phyloP scores from a whole-genome alignment of 306 rosid species.

The Malus sylvestris region DNA sequence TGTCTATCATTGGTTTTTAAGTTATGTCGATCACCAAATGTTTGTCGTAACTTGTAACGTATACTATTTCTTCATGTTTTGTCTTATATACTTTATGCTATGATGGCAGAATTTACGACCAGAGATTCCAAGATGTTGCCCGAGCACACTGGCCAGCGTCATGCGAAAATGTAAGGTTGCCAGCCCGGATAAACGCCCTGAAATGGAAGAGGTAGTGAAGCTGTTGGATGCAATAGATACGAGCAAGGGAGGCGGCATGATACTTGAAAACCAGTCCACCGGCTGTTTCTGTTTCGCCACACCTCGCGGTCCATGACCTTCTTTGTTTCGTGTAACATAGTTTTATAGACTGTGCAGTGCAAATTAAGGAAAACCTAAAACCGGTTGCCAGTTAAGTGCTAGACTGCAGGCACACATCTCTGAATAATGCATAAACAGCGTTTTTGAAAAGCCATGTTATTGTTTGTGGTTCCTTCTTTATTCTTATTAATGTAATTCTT shows the following conservation, averaged over 20 bases:
- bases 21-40: neutral
- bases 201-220: constrained; percentile 71
- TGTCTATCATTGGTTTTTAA: neutral
- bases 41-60: neutral
- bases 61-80: neutral
- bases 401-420: too few species aligned
- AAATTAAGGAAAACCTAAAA: neutral
- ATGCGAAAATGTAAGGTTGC: constrained; percentile 83
- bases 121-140: constrained; percentile 77
- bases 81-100: neutral
- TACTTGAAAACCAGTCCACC: constrained; percentile 51
- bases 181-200: constrained; percentile 68
- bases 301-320: constrained; percentile 54
- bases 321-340: neutral
- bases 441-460: too few species aligned
- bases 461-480: neutral
- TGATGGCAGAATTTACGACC: constrained; percentile 65
- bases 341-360: neutral
- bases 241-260: constrained; percentile 91
- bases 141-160: constrained; percentile 40
- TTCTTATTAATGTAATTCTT: neutral
- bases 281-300: constrained; percentile 60
- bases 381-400: neutral
- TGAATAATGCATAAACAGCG: neutral
- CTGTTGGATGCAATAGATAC: constrained; percentile 73